phyloP scores from a whole-genome alignment of 805 yeast species.

The Wilhelminamyces savonicus region DNA sequence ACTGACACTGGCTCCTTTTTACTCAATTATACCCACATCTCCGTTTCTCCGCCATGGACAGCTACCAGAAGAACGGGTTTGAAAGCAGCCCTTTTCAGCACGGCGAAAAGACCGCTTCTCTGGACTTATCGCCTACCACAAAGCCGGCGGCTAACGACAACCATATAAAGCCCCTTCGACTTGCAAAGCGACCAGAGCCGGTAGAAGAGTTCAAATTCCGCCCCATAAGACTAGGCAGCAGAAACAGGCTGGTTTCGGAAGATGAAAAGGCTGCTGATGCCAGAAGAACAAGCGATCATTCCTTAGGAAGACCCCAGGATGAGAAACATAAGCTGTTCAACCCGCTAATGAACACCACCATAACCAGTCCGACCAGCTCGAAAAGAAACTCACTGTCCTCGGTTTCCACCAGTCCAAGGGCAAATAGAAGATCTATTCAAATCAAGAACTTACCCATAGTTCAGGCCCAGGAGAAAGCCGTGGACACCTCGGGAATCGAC shows the following conservation, averaged over 20 bases:
- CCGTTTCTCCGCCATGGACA: too few species aligned
- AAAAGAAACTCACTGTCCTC: not conserved
- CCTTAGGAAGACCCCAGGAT: too few species aligned
- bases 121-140: not conserved
- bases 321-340: too few species aligned
- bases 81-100: too few species aligned
- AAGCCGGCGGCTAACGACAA: conserved; percentile 1
- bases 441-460: conserved; percentile 33
- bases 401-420: not conserved
- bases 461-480: conserved; percentile 14
- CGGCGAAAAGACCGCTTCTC: not conserved
- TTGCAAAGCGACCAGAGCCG: conserved; percentile 13
- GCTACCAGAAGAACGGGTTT: too few species aligned
- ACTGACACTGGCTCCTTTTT: too few species aligned
- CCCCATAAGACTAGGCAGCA: conserved; percentile 26
- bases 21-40: too few species aligned
- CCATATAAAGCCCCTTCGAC: conserved; percentile 2
- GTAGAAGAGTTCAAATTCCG: conserved; percentile 31
- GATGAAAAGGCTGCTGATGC: too few species aligned
- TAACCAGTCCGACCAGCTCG: not conserved
- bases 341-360: too few species aligned
- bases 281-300: too few species aligned
- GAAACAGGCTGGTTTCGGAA: too few species aligned
- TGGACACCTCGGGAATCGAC: conserved; percentile 22
- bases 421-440: conserved; percentile 27